Evolutionary conservation across 139 green algal species (phyloP).

Genomic region (Desmodesmus armatus): DNA sequence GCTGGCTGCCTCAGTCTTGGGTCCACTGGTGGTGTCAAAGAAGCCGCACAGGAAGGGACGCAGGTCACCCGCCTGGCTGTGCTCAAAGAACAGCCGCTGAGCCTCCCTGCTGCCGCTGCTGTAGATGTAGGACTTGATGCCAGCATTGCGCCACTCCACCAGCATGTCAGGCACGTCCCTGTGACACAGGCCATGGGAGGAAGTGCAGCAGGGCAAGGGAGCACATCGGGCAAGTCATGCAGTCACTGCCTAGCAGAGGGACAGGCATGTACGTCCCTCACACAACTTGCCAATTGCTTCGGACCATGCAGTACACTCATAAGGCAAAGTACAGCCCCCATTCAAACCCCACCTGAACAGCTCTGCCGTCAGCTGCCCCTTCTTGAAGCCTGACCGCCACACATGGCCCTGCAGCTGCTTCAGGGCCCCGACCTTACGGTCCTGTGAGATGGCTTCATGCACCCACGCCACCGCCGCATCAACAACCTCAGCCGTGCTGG

Average conservation of each 20-base stretch:
- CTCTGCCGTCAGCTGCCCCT: slow-evolving; percentile 76
- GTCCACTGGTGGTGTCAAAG: slow-evolving; percentile 93
- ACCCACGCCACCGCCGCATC: slow-evolving; percentile 69
- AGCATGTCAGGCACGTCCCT: slow-evolving; percentile 86
- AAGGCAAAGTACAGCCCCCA: too few species aligned
- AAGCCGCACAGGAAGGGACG: slow-evolving; percentile 89
- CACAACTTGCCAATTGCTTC: too few species aligned
- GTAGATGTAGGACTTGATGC: slow-evolving; percentile 97
- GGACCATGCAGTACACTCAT: too few species aligned
- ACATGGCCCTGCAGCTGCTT: slow-evolving; percentile 82
- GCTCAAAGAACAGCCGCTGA: slow-evolving; percentile 55
- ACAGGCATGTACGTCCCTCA: too few species aligned
- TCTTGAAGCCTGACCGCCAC: slow-evolving; percentile 83
- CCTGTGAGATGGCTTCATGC: slow-evolving; percentile 74
- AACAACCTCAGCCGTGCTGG: slow-evolving; percentile 57
- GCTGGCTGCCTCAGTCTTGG: slow-evolving; percentile 73
- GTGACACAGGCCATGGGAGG: background rate
- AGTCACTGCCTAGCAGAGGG: too few species aligned
- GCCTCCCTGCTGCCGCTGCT: slow-evolving; percentile 82
- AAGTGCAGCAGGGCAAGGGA: background rate
- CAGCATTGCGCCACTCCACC: slow-evolving; percentile 69
- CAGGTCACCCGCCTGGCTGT: slow-evolving; percentile 86
- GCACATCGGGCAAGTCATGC: too few species aligned
- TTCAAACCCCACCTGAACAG: slow-evolving; percentile 71
- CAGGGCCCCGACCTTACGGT: slow-evolving; percentile 79